Conservation (phyloP, 2,329 filamentous ascomycete genomes). For the Zopfia rhizophila region DNA sequence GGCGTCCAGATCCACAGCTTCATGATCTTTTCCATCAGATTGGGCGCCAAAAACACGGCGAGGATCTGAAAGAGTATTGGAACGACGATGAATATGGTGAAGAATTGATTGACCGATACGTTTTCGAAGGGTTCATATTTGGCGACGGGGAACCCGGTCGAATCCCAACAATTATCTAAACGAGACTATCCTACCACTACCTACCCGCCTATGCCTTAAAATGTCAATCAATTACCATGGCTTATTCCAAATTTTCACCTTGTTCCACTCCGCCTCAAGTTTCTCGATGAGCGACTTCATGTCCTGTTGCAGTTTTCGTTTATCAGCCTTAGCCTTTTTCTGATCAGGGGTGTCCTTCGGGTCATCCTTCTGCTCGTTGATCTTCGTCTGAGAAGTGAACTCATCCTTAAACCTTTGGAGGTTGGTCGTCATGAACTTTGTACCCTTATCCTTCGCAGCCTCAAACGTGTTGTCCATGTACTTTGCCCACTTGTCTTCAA, state of each 20-base stretch:
- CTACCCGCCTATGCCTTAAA: no score
- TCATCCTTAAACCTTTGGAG: constrained; percentile 7
- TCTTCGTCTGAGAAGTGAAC: constrained; percentile 4
- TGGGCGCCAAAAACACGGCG: constrained; percentile 15
- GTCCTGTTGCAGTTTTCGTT: constrained; percentile 6
- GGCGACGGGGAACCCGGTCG: no score
- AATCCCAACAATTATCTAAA: no score
- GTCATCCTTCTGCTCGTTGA: constrained; percentile 7
- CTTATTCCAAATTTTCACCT: constrained; percentile 12
- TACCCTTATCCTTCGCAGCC: not conserved
- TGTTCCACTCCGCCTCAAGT: constrained; percentile 6
- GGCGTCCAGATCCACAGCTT: constrained; percentile 12
- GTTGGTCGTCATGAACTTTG: constrained; percentile 6
- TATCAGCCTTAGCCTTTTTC: constrained; percentile 2
- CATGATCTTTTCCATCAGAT: constrained; percentile 8
- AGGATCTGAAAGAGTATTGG: constrained; percentile 14
- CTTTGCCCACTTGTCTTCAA: not conserved
- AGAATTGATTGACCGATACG: constrained; percentile 1
- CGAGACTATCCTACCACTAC: no score
- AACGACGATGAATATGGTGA: constrained; percentile 11
- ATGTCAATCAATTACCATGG: no score
- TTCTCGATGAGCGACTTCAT: constrained; percentile 11
- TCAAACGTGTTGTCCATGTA: not conserved
- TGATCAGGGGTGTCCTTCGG: not conserved
- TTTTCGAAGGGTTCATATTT: no score